Percentiles rank a stretch among this genome's conserved stretches.
phyloP scores from a whole-genome alignment of 192 early-diverging fungal genomes.

The Rhizophagus sp. region DNA sequence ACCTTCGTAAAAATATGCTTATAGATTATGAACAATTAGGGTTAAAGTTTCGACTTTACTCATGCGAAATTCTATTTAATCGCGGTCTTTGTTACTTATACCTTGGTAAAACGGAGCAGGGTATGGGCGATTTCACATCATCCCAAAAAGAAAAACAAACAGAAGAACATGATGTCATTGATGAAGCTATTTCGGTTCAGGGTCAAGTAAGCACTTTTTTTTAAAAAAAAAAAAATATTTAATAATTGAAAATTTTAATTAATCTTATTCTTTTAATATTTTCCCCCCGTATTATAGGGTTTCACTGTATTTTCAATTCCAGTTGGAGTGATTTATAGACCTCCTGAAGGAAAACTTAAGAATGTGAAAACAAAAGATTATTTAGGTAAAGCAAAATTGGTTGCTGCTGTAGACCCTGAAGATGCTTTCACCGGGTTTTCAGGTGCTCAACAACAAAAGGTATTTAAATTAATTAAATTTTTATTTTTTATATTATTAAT shows the following conservation, averaged over 20 bases:
- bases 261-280: too few species aligned
- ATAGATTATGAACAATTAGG: constrained; percentile 98
- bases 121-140: constrained; percentile 70
- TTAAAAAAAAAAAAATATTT: neutral
- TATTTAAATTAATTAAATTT: constrained; percentile 30
- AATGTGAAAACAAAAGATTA: constrained; percentile 79
- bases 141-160: constrained; percentile 62
- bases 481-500: neutral
- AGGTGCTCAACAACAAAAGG: constrained; percentile 53
- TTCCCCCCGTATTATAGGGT: constrained; percentile 37
- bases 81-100: constrained; percentile 82
- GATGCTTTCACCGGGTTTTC: constrained; percentile 68
- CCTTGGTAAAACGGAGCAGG: constrained; percentile 68
- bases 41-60: constrained; percentile 84
- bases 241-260: neutral
- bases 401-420: constrained; percentile 68
- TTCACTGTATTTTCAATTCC: constrained; percentile 82
- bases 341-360: constrained; percentile 82
- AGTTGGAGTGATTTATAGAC: constrained; percentile 76
- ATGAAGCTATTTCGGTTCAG: constrained; percentile 60
- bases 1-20: constrained; percentile 78
- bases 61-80: constrained; percentile 91
- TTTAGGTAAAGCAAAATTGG: constrained; percentile 78
- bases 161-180: constrained; percentile 70
- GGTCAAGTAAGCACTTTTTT: constrained; percentile 38